Conservation (phyloP, 2,329 filamentous ascomycete genomes). For the Chaetomium strumarium region DNA sequence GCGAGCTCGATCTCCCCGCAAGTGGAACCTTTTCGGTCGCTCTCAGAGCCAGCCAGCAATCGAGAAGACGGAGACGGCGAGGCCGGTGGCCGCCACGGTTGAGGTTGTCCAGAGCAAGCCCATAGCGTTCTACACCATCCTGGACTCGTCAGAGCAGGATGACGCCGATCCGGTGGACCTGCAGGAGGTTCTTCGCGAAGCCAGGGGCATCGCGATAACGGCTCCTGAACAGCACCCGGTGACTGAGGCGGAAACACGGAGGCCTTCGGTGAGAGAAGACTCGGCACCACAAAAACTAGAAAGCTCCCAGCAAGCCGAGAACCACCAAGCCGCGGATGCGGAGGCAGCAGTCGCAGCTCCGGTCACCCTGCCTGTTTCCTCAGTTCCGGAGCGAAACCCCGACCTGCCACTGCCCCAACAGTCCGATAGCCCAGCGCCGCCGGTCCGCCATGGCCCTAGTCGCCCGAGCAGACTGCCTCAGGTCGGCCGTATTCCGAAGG, state of each 20-base stretch:
- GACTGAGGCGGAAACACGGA: slow-evolving; percentile 8
- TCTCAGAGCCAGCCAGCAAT: slow-evolving; percentile 40
- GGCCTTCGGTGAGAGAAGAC: slow-evolving; percentile 13
- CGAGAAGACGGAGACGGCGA: slow-evolving; percentile 33
- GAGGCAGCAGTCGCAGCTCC: slow-evolving; percentile 9
- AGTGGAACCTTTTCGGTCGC: slow-evolving; percentile 59
- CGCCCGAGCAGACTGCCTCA: slow-evolving; percentile 65
- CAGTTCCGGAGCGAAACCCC: background rate
- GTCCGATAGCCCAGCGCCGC: background rate
- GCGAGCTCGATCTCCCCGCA: slow-evolving; percentile 49
- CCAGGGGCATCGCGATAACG: slow-evolving; percentile 32
- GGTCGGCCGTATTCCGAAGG: slow-evolving; percentile 79
- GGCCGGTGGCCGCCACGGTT: slow-evolving; percentile 43
- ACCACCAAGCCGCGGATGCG: background rate
- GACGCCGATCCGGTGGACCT: slow-evolving; percentile 35
- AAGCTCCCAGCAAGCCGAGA: background rate
- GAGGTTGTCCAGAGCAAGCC: slow-evolving; percentile 45
- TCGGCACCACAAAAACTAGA: background rate
- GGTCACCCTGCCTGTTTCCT: background rate
- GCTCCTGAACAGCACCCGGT: slow-evolving; percentile 10
- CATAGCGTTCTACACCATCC: slow-evolving; percentile 55
- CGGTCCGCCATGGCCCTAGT: slow-evolving; percentile 15
- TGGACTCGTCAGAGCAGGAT: slow-evolving; percentile 53
- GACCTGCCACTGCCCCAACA: background rate
- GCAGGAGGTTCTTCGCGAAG: slow-evolving; percentile 47